A percentile compares a stretch with the other conserved stretches of the same genome.
Conservation (phyloP, 2,329 filamentous ascomycete genomes). For the Monosporascus sp. region DNA sequence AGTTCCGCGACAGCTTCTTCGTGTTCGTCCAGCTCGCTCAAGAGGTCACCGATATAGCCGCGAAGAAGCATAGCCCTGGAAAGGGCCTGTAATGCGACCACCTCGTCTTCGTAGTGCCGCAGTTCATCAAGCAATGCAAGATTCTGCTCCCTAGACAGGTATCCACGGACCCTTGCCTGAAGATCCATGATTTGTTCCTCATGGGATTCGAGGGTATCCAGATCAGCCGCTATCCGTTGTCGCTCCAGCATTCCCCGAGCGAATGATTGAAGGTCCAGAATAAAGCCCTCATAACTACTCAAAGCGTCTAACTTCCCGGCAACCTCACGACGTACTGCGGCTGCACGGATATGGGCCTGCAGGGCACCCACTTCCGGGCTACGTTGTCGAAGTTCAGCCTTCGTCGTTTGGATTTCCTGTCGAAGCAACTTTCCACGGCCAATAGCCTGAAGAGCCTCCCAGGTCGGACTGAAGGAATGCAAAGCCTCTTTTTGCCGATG, state of each 20-base stretch:
- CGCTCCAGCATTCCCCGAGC: constrained; percentile 60
- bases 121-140: constrained; percentile 64
- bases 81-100: constrained; percentile 68
- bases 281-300: constrained; percentile 30
- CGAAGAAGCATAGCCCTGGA: constrained; percentile 76
- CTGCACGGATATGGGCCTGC: constrained; percentile 17
- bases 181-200: constrained; percentile 53
- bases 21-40: constrained; percentile 75
- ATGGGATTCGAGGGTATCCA: constrained; percentile 53
- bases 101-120: constrained; percentile 60
- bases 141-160: constrained; percentile 56
- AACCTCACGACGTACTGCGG: constrained; percentile 19
- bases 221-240: constrained; percentile 42
- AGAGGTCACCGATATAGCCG: constrained; percentile 64
- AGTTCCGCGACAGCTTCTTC: constrained; percentile 72
- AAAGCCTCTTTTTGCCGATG: constrained; percentile 47
- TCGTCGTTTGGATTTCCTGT: constrained; percentile 37
- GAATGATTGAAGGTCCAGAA: constrained; percentile 52
- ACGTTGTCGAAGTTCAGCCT: constrained; percentile 44
- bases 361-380: constrained; percentile 41
- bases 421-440: constrained; percentile 46
- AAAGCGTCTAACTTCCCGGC: constrained; percentile 18
- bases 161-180: constrained; percentile 65
- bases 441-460: constrained; percentile 45
- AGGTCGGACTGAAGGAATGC: constrained; percentile 42